These are phyloP conservation scores for Dactylellina haptotyla DNA, from an alignment of 2,329 filamentous ascomycete genomes.

Conservation along the genomic window DNA sequence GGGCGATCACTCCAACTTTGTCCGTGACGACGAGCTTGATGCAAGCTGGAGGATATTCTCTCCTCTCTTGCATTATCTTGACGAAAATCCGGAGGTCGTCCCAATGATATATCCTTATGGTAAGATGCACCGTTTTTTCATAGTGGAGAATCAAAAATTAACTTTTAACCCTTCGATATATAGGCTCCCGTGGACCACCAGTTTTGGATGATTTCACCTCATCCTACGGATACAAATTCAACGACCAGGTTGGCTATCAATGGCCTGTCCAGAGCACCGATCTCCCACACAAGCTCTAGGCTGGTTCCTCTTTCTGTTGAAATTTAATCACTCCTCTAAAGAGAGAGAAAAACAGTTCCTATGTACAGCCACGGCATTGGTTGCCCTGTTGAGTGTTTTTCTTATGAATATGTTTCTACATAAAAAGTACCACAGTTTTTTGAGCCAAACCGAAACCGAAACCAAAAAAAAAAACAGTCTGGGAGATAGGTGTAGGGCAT, in stretches of 20 bases:
- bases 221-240: conserved; percentile 99
- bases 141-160: conserved; percentile 14
- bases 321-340: neutral
- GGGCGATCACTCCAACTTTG: conserved; percentile 99
- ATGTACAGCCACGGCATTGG: conserved; percentile 5
- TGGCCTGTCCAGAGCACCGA: conserved; percentile 82
- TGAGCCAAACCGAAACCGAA: neutral
- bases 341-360: conserved; percentile 1
- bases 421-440: conserved; percentile 19
- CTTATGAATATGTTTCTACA: conserved; percentile 12
- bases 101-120: conserved; percentile 99
- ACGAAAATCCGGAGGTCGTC: conserved; percentile 99
- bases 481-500: too few relatives aligned
- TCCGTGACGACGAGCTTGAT: conserved; percentile 94
- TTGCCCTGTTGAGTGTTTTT: conserved; percentile 15
- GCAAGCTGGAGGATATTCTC: conserved; percentile 99
- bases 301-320: neutral
- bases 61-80: conserved; percentile 94
- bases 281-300: conserved; percentile 78
- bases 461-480: too few relatives aligned
- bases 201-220: conserved; percentile 98
- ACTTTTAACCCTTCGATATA: conserved; percentile 9
- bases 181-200: conserved; percentile 93
- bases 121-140: conserved; percentile 65
- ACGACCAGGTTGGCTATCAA: conserved; percentile 92